These are phyloP conservation scores for Tagetes erecta DNA, from an alignment of 129 eudicot species.

Conservation along the genomic window DNA sequence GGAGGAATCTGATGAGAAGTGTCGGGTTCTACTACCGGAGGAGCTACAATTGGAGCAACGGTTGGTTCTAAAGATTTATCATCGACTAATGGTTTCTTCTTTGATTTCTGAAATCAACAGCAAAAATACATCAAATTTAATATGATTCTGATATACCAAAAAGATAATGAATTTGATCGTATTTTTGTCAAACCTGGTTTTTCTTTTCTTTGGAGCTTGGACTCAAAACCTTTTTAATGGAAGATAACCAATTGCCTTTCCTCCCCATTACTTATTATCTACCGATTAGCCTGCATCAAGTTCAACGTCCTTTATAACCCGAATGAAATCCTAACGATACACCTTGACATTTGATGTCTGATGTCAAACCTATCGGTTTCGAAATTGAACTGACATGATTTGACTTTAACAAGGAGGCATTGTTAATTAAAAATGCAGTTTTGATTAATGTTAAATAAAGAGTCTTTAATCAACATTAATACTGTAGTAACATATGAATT, in stretches of 20 bases:
- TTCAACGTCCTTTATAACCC: not conserved
- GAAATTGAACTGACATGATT: not conserved
- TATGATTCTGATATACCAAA: not conserved
- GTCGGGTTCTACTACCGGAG: conserved; percentile 22
- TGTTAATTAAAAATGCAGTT: conserved; percentile 1
- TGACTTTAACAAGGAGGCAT: conserved; percentile 11
- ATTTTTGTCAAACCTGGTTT: conserved; percentile 46
- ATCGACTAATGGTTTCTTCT: conserved; percentile 25
- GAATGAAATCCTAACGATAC: not conserved
- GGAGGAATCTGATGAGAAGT: conserved; percentile 33
- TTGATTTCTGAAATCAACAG: conserved; percentile 29
- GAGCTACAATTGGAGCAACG: conserved; percentile 23
- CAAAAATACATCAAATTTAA: not conserved
- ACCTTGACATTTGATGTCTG: conserved; percentile 2
- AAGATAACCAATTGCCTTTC: conserved; percentile 80
- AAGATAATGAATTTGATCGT: not conserved
- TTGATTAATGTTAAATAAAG: not conserved
- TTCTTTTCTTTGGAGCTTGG: conserved; percentile 72
- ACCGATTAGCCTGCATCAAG: conserved; percentile 31
- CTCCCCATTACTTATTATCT: conserved; percentile 70
- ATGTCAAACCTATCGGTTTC: conserved; percentile 15
- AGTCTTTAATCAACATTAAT: conserved; percentile 16
- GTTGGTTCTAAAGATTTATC: conserved; percentile 40
- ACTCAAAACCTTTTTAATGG: conserved; percentile 81
- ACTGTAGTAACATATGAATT: not conserved